Conservation (phyloP, 2,329 filamentous ascomycete genomes). For the Cytospora schulzeri region DNA sequence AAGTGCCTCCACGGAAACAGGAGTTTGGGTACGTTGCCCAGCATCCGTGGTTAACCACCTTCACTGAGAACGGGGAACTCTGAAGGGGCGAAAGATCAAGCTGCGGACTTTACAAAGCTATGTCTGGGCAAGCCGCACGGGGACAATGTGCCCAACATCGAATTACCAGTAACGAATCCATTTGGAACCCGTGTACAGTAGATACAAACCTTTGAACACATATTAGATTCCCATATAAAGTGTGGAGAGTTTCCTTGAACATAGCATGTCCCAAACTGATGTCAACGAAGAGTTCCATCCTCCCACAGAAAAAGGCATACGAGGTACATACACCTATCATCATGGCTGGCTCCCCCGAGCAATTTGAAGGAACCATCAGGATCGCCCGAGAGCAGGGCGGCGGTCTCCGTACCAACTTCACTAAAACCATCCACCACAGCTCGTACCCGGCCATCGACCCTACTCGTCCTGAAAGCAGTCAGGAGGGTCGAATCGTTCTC, state of each 20-base stretch:
- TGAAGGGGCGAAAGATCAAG: too few relatives aligned
- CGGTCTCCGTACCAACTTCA: slow-evolving; percentile 14
- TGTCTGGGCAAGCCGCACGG: too few relatives aligned
- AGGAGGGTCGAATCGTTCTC: slow-evolving; percentile 22
- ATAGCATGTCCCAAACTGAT: not conserved
- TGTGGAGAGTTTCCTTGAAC: not conserved
- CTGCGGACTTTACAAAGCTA: too few relatives aligned
- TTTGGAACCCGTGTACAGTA: too few relatives aligned
- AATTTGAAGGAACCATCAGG: not conserved
- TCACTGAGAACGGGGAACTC: too few relatives aligned
- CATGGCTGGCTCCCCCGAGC: not conserved
- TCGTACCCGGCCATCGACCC: slow-evolving; percentile 17
- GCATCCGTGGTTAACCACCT: too few relatives aligned
- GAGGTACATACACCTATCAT: not conserved
- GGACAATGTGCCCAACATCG: too few relatives aligned
- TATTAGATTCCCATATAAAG: too few relatives aligned
- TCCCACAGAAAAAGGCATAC: not conserved
- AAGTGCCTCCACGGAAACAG: too few relatives aligned
- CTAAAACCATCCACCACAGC: slow-evolving; percentile 6
- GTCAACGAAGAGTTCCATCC: not conserved
- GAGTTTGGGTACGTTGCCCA: too few relatives aligned
- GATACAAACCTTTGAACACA: too few relatives aligned
- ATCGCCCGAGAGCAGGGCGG: not conserved
- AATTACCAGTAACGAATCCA: too few relatives aligned
- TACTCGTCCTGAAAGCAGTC: slow-evolving; percentile 10